Evolutionary conservation across 2,329 filamentous ascomycete species (phyloP).

Genomic region (Scedosporium dehoogii): DNA sequence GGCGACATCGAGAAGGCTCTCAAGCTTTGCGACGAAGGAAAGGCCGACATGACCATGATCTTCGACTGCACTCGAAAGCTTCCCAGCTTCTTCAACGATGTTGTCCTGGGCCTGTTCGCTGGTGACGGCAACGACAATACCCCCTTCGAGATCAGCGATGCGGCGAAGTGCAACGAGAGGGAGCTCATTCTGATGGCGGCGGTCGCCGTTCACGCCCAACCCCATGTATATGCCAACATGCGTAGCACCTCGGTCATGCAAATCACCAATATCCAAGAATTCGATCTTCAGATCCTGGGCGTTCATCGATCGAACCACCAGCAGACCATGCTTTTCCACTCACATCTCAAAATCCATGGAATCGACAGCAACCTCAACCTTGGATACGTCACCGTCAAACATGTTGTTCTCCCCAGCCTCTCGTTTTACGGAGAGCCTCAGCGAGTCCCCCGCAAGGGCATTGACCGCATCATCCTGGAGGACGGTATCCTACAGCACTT

Average conservation of each 20-base stretch:
- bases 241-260: conserved; percentile 19
- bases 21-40: conserved; percentile 54
- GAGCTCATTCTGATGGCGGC: background rate
- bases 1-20: conserved; percentile 58
- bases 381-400: conserved; percentile 10
- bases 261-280: conserved; percentile 36
- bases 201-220: background rate
- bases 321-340: background rate
- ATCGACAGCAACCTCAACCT: background rate
- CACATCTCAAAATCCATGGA: background rate
- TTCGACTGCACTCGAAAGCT: conserved; percentile 40
- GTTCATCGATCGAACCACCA: conserved; percentile 33
- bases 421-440: conserved; percentile 25
- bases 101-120: conserved; percentile 34
- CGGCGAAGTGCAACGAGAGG: background rate
- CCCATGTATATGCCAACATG: background rate
- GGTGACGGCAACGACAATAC: background rate
- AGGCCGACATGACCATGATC: conserved; percentile 55
- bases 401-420: conserved; percentile 36
- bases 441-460: background rate
- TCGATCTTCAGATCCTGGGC: conserved; percentile 50
- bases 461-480: conserved; percentile 56
- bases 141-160: background rate
- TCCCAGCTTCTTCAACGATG: conserved; percentile 74
- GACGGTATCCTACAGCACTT: conserved; percentile 40